Percentiles rank a stretch among this genome's conserved stretches.
Conservation (phyloP, 2,329 filamentous ascomycete genomes). For the Botrytis deweyae region DNA sequence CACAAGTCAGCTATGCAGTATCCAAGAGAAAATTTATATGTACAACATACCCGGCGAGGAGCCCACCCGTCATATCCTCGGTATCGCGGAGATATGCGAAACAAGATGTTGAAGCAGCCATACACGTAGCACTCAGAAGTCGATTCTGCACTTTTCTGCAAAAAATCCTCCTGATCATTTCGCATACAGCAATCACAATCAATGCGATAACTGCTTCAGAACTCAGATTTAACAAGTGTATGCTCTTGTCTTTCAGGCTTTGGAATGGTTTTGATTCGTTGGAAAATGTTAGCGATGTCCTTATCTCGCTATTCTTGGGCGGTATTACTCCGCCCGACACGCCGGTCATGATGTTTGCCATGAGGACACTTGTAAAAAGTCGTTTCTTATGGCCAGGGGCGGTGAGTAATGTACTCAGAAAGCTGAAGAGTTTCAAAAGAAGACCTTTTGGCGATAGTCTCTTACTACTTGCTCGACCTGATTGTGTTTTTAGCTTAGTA, state of each 20-base stretch:
- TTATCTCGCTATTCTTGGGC: background rate
- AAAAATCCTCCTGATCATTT: background rate
- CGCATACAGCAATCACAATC: background rate
- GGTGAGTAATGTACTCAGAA: background rate
- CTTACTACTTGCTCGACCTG: too few species aligned
- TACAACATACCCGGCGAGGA: background rate
- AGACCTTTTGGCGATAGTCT: too few species aligned
- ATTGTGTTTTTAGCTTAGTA: too few species aligned
- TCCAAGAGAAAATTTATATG: background rate
- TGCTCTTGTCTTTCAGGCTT: background rate
- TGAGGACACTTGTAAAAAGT: background rate
- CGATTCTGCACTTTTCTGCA: background rate
- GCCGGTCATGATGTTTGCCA: background rate
- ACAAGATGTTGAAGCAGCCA: background rate
- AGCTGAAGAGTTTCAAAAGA: background rate
- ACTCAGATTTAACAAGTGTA: background rate
- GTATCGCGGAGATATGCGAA: background rate
- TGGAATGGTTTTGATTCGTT: background rate
- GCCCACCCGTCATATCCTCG: background rate
- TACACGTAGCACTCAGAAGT: background rate
- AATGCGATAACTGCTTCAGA: background rate
- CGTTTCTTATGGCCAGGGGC: background rate
- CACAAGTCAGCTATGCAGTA: background rate
- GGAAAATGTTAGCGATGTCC: background rate
- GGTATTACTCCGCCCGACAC: background rate